Evolutionary conservation across 352 stramenopile species (phyloP).

Genomic region (Phytophthora macrochlamydospora): DNA sequence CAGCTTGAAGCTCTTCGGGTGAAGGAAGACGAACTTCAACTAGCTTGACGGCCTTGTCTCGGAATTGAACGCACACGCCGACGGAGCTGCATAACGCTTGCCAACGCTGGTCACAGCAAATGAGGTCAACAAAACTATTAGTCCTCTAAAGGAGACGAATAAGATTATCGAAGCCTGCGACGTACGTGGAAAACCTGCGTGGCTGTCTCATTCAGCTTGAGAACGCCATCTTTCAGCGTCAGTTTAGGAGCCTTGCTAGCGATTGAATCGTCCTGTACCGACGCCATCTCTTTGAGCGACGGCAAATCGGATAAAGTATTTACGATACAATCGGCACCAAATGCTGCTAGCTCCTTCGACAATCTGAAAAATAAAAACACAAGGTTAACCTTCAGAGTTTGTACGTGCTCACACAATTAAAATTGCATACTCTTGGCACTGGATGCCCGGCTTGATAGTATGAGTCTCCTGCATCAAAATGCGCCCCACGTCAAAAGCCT

Average conservation of each 20-base stretch:
- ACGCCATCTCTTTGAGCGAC: constrained; percentile 46
- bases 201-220: constrained; percentile 56
- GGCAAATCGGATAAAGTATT: constrained; percentile 63
- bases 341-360: constrained; percentile 46
- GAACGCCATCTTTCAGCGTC: constrained; percentile 55
- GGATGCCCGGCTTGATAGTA: constrained; percentile 54
- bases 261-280: constrained; percentile 56
- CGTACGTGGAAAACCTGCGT: constrained; percentile 63
- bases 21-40: constrained; percentile 59
- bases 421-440: constrained; percentile 46
- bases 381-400: constrained; percentile 1
- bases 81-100: constrained; percentile 81
- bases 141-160: too few relatives aligned
- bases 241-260: constrained; percentile 79
- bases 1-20: constrained; percentile 39
- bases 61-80: constrained; percentile 68
- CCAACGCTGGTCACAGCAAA: constrained; percentile 55
- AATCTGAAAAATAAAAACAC: constrained; percentile 36
- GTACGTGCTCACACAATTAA: background rate
- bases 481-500: constrained; percentile 81
- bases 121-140: background rate
- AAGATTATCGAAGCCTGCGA: background rate
- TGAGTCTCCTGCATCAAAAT: constrained; percentile 66
- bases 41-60: constrained; percentile 72
- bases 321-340: constrained; percentile 73